Evolutionary conservation across 768 basidiomycete genomes (phyloP).

Genomic region (Russula lepida): DNA sequence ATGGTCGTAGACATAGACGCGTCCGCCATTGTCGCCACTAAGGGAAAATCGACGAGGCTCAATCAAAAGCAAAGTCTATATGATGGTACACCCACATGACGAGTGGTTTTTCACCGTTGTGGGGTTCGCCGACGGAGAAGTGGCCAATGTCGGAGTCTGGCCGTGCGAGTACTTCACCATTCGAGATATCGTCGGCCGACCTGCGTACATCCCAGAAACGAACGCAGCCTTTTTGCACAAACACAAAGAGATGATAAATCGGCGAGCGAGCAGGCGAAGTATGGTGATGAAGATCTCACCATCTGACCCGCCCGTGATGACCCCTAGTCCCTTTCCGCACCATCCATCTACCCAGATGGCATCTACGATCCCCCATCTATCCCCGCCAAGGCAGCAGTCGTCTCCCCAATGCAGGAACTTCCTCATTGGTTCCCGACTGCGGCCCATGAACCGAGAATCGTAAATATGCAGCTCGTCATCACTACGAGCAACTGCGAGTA

Average conservation of each 20-base stretch:
- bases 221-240: slow-evolving; percentile 13
- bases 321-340: slow-evolving; percentile 11
- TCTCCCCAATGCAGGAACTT: slow-evolving; percentile 18
- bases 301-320: slow-evolving; percentile 19
- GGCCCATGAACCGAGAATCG: slow-evolving; percentile 18
- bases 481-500: slow-evolving; percentile 17
- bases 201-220: slow-evolving; percentile 18
- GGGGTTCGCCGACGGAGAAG: slow-evolving; percentile 19
- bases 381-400: slow-evolving; percentile 1
- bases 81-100: slow-evolving; percentile 14
- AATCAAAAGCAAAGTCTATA: neutral
- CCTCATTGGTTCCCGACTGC: neutral
- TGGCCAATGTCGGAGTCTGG: slow-evolving; percentile 19
- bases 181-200: slow-evolving; percentile 14
- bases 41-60: neutral
- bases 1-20: slow-evolving; percentile 18
- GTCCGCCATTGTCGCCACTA: slow-evolving; percentile 20
- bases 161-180: slow-evolving; percentile 16
- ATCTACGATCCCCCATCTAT: slow-evolving; percentile 15
- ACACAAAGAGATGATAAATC: neutral
- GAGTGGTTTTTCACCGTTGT: slow-evolving; percentile 15
- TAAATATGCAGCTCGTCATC: slow-evolving; percentile 19
- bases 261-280: neutral
- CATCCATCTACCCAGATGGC: slow-evolving; percentile 18
- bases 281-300: slow-evolving; percentile 13